Base-by-base conservation (phyloP, 2,329 filamentous ascomycete genomes). In the Colletotrichum incanum region DNA sequence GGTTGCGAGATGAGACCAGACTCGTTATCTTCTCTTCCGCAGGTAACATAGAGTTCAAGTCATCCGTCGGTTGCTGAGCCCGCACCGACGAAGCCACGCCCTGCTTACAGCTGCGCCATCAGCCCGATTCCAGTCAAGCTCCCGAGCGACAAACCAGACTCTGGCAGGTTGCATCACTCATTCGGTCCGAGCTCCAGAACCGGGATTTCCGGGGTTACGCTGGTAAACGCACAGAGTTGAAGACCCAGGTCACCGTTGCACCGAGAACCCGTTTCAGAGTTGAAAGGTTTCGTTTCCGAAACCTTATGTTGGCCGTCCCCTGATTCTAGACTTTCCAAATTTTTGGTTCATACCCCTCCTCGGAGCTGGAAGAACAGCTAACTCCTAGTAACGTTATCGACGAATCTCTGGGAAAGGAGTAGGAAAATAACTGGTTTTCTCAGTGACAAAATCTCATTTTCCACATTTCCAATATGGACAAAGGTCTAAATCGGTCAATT, bases 281-380 rank as follows among this genome's bases (percentile, higher is more conserved):
- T 47, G 20, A 14, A 47, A 31, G 18, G 43, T 37, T 45, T 54
- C 28, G 63, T 71, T 67, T 67, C 49, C 68, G 68, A 62, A 71
- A 71, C 41, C 68, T 62, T 62, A 43, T 37, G 55, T 9, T 47
- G 14, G 8, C n/a, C 28, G 6, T 31, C 31, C 47, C 61, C 23
- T 45, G 34, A 26, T 43, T n/a, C 43, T 26, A 60, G 41, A n/a
- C 41, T 47, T 28, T 41, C 20, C 9, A n/a, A 18, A 14, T 2
- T 31, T 58, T 52, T 20, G 18, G 1, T 39, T 9, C n/a, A 37
- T 26, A 31, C 28, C 28, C 14, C 43, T 23, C n/a, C 14, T 45
- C 7, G 41, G 28, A 31, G 28, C 28, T 31, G 28, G 28, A 31
- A 31, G 28, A 31, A 31, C 28, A 31, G 28, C 28, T 31, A 31